Percentiles rank a stretch among this genome's conserved stretches.
Evolutionary conservation across 2,329 filamentous ascomycete genomes (phyloP).

Genomic region (Nannizzia gypsea): DNA sequence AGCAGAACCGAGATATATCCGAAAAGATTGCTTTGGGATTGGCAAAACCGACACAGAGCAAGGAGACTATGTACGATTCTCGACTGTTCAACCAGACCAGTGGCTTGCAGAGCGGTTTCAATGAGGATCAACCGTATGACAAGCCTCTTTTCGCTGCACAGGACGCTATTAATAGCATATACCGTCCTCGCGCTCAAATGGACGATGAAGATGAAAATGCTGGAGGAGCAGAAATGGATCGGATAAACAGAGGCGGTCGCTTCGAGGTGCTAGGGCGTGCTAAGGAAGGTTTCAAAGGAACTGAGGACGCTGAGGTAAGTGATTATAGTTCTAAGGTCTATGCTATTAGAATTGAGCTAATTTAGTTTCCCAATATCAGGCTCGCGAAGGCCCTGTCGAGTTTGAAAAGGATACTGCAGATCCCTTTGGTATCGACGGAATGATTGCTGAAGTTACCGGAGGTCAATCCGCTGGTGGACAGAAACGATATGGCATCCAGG

Average conservation of each 20-base stretch:
- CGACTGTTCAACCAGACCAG: slow-evolving; percentile 87
- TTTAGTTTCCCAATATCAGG: slow-evolving; percentile 32
- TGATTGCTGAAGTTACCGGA: slow-evolving; percentile 65
- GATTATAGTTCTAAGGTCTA: background rate
- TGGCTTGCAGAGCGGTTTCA: slow-evolving; percentile 84
- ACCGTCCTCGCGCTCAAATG: slow-evolving; percentile 62
- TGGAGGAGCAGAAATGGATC: slow-evolving; percentile 71
- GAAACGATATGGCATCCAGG: slow-evolving; percentile 36
- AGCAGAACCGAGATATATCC: slow-evolving; percentile 92
- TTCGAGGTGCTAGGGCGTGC: slow-evolving; percentile 82
- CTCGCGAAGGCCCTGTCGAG: slow-evolving; percentile 80
- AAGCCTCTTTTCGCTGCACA: slow-evolving; percentile 94
- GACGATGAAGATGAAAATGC: slow-evolving; percentile 66
- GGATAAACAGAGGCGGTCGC: slow-evolving; percentile 71
- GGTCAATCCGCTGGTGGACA: slow-evolving; percentile 36
- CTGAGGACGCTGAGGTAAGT: slow-evolving; percentile 62
- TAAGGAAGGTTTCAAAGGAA: slow-evolving; percentile 76
- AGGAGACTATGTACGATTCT: slow-evolving; percentile 95
- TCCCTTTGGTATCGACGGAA: slow-evolving; percentile 88
- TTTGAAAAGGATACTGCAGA: slow-evolving; percentile 84
- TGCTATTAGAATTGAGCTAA: slow-evolving; percentile 9
- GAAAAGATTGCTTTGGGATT: slow-evolving; percentile 92
- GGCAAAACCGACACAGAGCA: slow-evolving; percentile 84
- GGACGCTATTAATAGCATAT: slow-evolving; percentile 89
- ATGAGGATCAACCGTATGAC: slow-evolving; percentile 95